Conservation (phyloP, 2,329 filamentous ascomycete species). For the Thelonectria rubi region DNA sequence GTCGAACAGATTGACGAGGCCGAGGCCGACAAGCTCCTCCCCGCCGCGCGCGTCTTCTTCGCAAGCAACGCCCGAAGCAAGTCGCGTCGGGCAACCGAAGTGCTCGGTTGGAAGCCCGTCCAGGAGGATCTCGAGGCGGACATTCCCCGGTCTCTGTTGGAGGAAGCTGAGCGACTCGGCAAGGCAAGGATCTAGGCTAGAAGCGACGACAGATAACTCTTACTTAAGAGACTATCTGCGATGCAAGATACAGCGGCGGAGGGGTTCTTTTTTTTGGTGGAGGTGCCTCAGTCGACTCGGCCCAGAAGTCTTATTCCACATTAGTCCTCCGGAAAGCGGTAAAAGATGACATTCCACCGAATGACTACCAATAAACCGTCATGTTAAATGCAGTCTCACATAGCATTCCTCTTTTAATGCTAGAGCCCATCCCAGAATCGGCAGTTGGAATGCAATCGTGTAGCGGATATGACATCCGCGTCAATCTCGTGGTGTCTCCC, state of each 20-base stretch:
- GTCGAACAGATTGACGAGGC: conserved; percentile 47
- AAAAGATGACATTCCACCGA: background rate
- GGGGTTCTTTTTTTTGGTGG: conserved; percentile 11
- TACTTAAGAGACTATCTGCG: background rate
- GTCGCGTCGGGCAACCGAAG: conserved; percentile 59
- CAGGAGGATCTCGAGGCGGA: conserved; percentile 58
- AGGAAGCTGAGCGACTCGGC: conserved; percentile 33
- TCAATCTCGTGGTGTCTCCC: background rate
- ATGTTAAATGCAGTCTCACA: conserved; percentile 12
- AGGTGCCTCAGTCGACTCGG: conserved; percentile 10
- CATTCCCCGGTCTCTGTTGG: conserved; percentile 41
- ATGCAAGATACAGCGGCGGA: background rate
- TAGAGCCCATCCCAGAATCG: conserved; percentile 4
- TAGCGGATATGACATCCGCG: background rate
- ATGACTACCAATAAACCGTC: background rate
- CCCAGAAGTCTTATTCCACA: background rate
- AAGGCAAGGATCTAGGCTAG: background rate
- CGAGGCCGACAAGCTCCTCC: conserved; percentile 55
- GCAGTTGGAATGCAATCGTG: conserved; percentile 11
- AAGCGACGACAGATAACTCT: background rate
- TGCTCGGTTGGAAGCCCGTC: conserved; percentile 64
- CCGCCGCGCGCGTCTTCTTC: conserved; percentile 59
- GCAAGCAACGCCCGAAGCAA: conserved; percentile 65
- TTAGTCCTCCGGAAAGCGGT: background rate
- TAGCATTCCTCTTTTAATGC: conserved; percentile 12